phyloP scores from a whole-genome alignment of 345 rosid genomes.

The Aquilaria sinensis region DNA sequence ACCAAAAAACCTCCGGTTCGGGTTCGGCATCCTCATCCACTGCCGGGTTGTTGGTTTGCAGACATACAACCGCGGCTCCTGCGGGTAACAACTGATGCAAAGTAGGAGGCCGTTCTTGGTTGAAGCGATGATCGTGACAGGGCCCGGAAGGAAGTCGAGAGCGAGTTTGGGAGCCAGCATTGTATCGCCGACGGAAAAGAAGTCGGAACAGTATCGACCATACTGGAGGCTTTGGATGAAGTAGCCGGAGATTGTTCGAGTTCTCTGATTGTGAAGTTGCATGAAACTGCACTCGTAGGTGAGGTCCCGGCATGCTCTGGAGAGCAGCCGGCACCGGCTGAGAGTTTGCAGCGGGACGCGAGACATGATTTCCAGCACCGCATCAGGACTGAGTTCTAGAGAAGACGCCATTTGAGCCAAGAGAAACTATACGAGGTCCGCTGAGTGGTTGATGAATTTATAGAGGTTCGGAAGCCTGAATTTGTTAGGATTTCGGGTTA shows the following conservation, averaged over 20 bases:
- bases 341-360: slow-evolving; percentile 4
- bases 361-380: slow-evolving; percentile 2
- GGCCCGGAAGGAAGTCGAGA: slow-evolving; percentile 6
- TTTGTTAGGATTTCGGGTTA: no score
- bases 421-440: no score
- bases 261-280: slow-evolving; percentile 11
- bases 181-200: neutral
- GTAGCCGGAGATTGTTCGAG: slow-evolving; percentile 7
- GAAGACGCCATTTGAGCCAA: neutral
- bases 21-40: slow-evolving; percentile 15
- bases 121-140: neutral
- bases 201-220: neutral
- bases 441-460: no score
- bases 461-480: no score
- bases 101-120: slow-evolving; percentile 7
- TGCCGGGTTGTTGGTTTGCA: slow-evolving; percentile 24
- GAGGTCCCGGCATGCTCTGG: slow-evolving; percentile 7
- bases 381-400: neutral
- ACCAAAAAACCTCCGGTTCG: neutral
- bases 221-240: neutral
- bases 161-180: neutral
- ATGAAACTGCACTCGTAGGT: slow-evolving; percentile 14
- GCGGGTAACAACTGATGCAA: neutral
- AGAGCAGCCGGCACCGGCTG: neutral
- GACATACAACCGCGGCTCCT: slow-evolving; percentile 12